Percentiles rank a stretch among this genome's conserved stretches.
Evolutionary conservation across 2,329 filamentous ascomycete genomes (phyloP).

Genomic region (Incumbomyces delicatus): DNA sequence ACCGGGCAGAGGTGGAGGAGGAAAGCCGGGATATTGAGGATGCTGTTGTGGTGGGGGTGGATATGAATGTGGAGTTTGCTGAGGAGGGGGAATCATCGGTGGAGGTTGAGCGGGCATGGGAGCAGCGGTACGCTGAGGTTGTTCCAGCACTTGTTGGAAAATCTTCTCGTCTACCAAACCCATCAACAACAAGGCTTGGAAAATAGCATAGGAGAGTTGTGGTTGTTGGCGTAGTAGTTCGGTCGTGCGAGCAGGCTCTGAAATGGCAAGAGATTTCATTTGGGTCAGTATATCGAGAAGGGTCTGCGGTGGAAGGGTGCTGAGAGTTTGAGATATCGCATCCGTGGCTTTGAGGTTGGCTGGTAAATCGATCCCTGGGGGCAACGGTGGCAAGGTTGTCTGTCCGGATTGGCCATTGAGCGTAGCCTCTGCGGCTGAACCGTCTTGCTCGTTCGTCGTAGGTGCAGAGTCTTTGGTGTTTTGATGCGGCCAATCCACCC

Average conservation of each 20-base stretch:
- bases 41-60: slow-evolving; percentile 23
- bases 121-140: slow-evolving; percentile 25
- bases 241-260: slow-evolving; percentile 71
- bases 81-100: slow-evolving; percentile 28
- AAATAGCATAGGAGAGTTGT: slow-evolving; percentile 88
- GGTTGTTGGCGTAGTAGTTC: slow-evolving; percentile 82
- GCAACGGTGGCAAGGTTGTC: slow-evolving; percentile 60
- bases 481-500: slow-evolving; percentile 94
- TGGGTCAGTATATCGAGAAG: slow-evolving; percentile 87
- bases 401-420: slow-evolving; percentile 25
- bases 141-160: slow-evolving; percentile 70
- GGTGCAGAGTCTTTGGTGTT: slow-evolving; percentile 61
- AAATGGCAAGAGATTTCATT: slow-evolving; percentile 82
- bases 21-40: slow-evolving; percentile 18
- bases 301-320: slow-evolving; percentile 74
- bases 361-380: slow-evolving; percentile 73
- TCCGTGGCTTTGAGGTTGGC: slow-evolving; percentile 76
- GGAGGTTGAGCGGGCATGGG: slow-evolving; percentile 22
- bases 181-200: slow-evolving; percentile 87
- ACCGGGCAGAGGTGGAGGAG: slow-evolving; percentile 19
- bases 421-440: slow-evolving; percentile 24
- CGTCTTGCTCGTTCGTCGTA: slow-evolving; percentile 37
- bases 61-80: slow-evolving; percentile 19
- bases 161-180: slow-evolving; percentile 80
- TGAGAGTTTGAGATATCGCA: slow-evolving; percentile 83